Conservation (phyloP, 495 filamentous ascomycete species). For the Hyaloscypha bicolor region DNA sequence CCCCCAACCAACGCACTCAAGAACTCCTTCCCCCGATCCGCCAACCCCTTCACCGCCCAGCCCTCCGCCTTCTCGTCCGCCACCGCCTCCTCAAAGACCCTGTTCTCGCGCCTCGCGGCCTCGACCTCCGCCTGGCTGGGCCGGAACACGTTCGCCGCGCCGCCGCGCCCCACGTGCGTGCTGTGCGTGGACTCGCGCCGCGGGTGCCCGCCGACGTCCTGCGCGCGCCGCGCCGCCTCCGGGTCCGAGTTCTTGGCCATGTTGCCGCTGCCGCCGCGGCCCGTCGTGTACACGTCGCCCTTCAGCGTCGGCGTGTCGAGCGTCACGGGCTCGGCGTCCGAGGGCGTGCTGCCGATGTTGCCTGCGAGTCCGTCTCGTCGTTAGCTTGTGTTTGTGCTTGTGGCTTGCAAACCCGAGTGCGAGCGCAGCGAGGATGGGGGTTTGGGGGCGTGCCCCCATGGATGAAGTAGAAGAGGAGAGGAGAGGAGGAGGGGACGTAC, state of each 20-base stretch:
- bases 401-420: no score
- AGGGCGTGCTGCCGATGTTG: conserved; percentile 67
- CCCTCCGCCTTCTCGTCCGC: conserved; percentile 28
- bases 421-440: no score
- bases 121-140: conserved; percentile 39
- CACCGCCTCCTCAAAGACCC: conserved; percentile 34
- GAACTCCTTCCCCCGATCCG: conserved; percentile 56
- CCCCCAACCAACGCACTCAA: conserved; percentile 37
- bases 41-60: conserved; percentile 42
- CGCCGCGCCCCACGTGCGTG: conserved; percentile 55
- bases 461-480: background rate
- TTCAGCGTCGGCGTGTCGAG: conserved; percentile 85
- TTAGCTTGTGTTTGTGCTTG: no score
- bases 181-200: conserved; percentile 27
- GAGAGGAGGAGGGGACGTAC: conserved; percentile 12
- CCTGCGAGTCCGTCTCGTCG: conserved; percentile 39
- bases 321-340: conserved; percentile 54
- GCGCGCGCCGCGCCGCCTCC: conserved; percentile 69
- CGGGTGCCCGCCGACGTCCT: conserved; percentile 69
- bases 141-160: conserved; percentile 57
- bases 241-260: conserved; percentile 71
- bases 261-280: conserved; percentile 65
- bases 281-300: conserved; percentile 79
- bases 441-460: no score
- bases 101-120: conserved; percentile 39